Base-by-base conservation (phyloP, 805 yeast genomes). In the Zygotorulaspora danielsina region DNA sequence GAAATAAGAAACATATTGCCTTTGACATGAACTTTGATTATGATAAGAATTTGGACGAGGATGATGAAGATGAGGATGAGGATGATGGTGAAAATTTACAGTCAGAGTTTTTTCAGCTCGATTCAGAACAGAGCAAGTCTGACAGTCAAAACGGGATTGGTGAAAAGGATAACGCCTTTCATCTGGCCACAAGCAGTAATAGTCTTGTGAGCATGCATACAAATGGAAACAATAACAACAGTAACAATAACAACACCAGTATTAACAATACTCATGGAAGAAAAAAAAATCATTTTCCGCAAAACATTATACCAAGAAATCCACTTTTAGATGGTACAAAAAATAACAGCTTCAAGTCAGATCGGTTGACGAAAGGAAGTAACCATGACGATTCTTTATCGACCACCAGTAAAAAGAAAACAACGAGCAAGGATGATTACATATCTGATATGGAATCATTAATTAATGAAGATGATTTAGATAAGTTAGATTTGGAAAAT, bases 21-120 rank as follows among this genome's bases (percentile, higher is more conserved):
- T 57, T 53, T 36, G 50, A 55, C 10, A 49, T 56, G 50, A 54
- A 54, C 19, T 57, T 57, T 40, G 63, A 59, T 37, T 58, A 55
- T 35, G 59, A 58, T 40, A 60, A 56, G 21, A 52, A 50, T 34
- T 34, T 57, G 3, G 62, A 57, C 15, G 61, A 59, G 13, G 63
- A 59, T 22, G 65, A 60, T 11, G 65, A 61, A 16, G 63, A 58
- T 13, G 61, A 53, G 10, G 61, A 55, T 9, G 59, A 51, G 28
- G 57, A 47, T 7, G 51, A 51, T 24, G 47, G 47, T 20, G 43
- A 44, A 8, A 42, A 51, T 20, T 26, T 51, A 19, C 49, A 45
- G 17, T 50, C 56, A 2, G 49, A 50, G 28, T 57, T 57, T 40
- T 54, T 55, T 30, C 54, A 54, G 27, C 28, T 55, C 16, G 48